Conservation (phyloP, 2,329 filamentous ascomycete genomes). For the Onygenales sp. region DNA sequence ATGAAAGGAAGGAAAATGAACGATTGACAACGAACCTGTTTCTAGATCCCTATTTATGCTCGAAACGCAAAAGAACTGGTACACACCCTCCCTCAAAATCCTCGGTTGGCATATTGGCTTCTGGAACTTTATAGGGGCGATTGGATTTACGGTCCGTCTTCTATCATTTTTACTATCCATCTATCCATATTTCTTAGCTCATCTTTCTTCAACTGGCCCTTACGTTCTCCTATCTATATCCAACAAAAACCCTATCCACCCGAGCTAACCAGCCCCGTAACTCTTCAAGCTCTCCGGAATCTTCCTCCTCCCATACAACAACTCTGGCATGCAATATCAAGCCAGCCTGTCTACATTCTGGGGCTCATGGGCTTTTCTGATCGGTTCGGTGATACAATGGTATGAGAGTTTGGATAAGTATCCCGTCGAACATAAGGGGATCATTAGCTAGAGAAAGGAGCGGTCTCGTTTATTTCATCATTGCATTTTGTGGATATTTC, state of each 20-base stretch:
- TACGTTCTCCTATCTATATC: neutral
- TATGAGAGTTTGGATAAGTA: conserved; percentile 41
- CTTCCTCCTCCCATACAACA: conserved; percentile 5
- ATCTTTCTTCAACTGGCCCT: neutral
- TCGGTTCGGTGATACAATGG: conserved; percentile 41
- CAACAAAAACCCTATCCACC: neutral
- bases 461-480: neutral
- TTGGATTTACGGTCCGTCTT: conserved; percentile 47
- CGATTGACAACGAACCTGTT: neutral
- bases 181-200: neutral
- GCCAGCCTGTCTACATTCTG: conserved; percentile 38
- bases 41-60: conserved; percentile 51
- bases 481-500: too few species aligned
- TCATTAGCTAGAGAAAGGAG: neutral
- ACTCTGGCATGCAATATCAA: conserved; percentile 43
- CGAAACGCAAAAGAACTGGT: conserved; percentile 58
- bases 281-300: neutral
- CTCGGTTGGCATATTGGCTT: conserved; percentile 59
- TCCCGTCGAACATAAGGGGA: conserved; percentile 29
- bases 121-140: conserved; percentile 55
- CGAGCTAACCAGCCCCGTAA: neutral
- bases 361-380: conserved; percentile 33
- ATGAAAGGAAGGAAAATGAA: neutral
- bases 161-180: neutral
- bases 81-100: conserved; percentile 44